Percentiles rank a stretch among this genome's conserved stretches.
Conservation (phyloP, 352 stramenopile species). For the Phytophthora parvispora region DNA sequence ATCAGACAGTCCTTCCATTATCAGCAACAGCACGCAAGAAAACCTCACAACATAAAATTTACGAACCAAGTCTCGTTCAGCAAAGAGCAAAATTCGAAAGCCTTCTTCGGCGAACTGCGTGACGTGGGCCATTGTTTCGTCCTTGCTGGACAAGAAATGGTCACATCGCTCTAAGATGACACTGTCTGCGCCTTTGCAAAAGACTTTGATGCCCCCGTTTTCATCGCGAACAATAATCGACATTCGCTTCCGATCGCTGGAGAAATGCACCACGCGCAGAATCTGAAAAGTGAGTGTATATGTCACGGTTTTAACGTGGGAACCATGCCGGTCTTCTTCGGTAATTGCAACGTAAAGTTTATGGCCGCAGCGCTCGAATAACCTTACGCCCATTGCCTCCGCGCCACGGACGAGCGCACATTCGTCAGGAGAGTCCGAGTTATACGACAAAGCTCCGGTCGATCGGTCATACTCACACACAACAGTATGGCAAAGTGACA, state of each 20-base stretch:
- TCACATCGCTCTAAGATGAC: slow-evolving; percentile 82
- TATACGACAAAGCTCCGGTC: slow-evolving; percentile 73
- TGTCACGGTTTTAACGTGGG: slow-evolving; percentile 72
- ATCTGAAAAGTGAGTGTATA: slow-evolving; percentile 79
- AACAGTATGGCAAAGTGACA: slow-evolving; percentile 89
- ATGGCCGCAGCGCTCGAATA: slow-evolving; percentile 69
- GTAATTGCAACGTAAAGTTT: slow-evolving; percentile 71
- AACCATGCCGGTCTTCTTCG: slow-evolving; percentile 63
- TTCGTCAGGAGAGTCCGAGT: slow-evolving; percentile 95
- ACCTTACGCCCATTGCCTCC: slow-evolving; percentile 78
- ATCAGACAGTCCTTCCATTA: background rate
- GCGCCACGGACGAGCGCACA: slow-evolving; percentile 91
- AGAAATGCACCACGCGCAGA: slow-evolving; percentile 78
- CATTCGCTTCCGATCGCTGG: slow-evolving; percentile 87
- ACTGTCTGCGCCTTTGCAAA: slow-evolving; percentile 88
- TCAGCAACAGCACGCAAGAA: background rate
- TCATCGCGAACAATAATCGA: slow-evolving; percentile 79
- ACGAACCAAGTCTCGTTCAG: slow-evolving; percentile 76
- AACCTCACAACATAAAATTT: background rate
- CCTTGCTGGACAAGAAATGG: slow-evolving; percentile 61
- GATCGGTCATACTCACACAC: slow-evolving; percentile 76
- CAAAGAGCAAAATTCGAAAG: slow-evolving; percentile 89
- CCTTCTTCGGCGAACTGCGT: slow-evolving; percentile 88
- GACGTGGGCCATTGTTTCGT: slow-evolving; percentile 77
- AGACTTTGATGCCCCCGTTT: slow-evolving; percentile 60